Evolutionary conservation across 2,329 filamentous ascomycete genomes (phyloP), one percentile per base, ranked within the genome.

Genomic region (Orbilia quercus): DNA sequence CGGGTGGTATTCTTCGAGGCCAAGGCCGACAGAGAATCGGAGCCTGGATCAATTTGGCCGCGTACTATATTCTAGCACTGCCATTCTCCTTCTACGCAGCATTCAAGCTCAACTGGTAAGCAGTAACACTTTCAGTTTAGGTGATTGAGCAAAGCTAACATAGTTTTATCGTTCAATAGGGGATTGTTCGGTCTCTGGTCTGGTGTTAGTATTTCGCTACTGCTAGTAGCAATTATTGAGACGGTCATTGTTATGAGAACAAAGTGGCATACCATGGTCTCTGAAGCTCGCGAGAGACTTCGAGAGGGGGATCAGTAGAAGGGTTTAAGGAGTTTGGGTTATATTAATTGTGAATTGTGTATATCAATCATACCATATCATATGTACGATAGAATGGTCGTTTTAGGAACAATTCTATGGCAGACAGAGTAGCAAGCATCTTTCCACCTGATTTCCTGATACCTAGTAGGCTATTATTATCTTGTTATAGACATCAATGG

Each of bases 11-110:
- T 40, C 84, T 98, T 25, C 86, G 95, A 44, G 94, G 94, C 11
- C 86, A 98, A 14, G 95, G 95, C 1, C 87, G 91, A 67, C 94
- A 98, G 81, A 89, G 92, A 75, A 88, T 98, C 65, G 94, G 94
- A 11, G 93, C 94, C 0, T 96, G 94, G 77, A 89, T 93, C 6
- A 96, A 95, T 78, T 82, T 98, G 1, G 87, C 92, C 54, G 89
- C 89, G 20, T 97, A 97, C 82, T 99, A 98, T 80, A 82, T 86
- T 16, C 85, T 98, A 23, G 94, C 91, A 0, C 84, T 98, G 81
- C 94, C 95, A 0, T 87, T 96, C 34, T 91, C 89, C 40, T 90
- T 97, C 76, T 87, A 86, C 2, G 87, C 90, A 0, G 90, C 89
- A 0, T 96, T 98, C 80, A 89, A 88, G 0, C 82, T 93, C 2